Evolutionary conservation across 768 basidiomycete species (phyloP), one percentile per base, ranked within the genome.

Genomic region (Lyophyllum atratum): DNA sequence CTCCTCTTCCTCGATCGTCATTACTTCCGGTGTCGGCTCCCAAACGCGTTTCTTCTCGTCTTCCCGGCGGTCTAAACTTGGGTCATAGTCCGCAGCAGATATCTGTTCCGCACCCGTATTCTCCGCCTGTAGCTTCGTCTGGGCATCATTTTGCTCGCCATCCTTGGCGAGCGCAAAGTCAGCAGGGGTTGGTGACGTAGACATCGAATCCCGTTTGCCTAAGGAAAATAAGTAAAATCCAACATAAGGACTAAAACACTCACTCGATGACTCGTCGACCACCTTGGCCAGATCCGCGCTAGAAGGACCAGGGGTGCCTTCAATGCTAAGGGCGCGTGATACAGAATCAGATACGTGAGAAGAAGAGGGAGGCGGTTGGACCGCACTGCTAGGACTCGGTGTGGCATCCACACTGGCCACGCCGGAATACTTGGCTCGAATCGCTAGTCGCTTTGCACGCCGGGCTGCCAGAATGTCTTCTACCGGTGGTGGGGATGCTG

Each of bases 21-120:
- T 72, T 19, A 65, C 74, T 29, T 76, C 75, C 26, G 75, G 70
- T 24, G 37, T 49, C 1, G 60, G 75, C 65, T 67, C 83, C 3
- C 74, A 77, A 29, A 85, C 80, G 19, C 89, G 83, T 60, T 85
- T 85, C 56, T 86, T 85, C 59, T 93, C 91, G 60, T 95, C 93
- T 67, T 92, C 92, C 22, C 88, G 81, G 22, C 89, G 82, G 74
- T 98, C 96, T 62, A 89, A 60, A 63, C 76, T 79, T 2, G 80
- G 80, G 59, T 98, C 91, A 72, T 97, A 97, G 72, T 98, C 95
- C 44, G 94, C 95, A 21, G 95, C 95, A 28, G 86, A 90, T 43
- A 97, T 79, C 66, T 93, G 90, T 62, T 89, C 86, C 69, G 77
- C 70, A 52, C 73, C 75, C 34, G 72, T 76, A 48, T 81, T 77